phyloP scores from a whole-genome alignment of 1,284 basidiomycete genomes.

The Moesziomyces parantarcticus region DNA sequence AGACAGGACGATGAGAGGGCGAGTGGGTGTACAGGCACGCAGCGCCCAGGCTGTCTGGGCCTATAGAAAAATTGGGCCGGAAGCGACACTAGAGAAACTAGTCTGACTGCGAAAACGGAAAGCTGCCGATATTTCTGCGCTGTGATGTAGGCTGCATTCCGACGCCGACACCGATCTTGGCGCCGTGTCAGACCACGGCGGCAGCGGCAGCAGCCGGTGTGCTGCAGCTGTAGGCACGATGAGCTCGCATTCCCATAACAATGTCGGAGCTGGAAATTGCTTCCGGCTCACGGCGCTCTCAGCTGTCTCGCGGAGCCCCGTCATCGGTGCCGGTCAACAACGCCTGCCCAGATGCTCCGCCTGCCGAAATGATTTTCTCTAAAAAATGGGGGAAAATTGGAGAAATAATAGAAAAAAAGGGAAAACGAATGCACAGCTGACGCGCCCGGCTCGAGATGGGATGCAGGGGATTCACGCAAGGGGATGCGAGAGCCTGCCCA shows the following conservation, averaged over 20 bases:
- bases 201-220: background rate
- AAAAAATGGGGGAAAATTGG: background rate
- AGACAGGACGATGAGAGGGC: too few relatives aligned
- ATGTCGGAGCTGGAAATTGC: background rate
- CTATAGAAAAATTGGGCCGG: too few relatives aligned
- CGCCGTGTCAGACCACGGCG: background rate
- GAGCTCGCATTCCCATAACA: background rate
- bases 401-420: background rate
- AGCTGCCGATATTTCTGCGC: slow-evolving; percentile 12
- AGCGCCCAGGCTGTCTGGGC: too few relatives aligned
- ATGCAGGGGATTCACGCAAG: background rate
- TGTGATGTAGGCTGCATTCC: slow-evolving; percentile 19
- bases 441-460: background rate
- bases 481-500: slow-evolving; percentile 6
- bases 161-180: slow-evolving; percentile 14
- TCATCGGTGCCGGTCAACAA: background rate
- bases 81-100: too few relatives aligned
- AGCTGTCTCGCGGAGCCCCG: background rate
- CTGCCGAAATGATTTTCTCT: too few relatives aligned
- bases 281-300: background rate
- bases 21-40: too few relatives aligned
- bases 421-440: background rate
- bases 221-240: background rate
- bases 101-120: slow-evolving; percentile 4
- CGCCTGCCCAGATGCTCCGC: too few relatives aligned